Evolutionary conservation across 306 rosid species (phyloP).

Genomic region (Rosa multiflora): DNA sequence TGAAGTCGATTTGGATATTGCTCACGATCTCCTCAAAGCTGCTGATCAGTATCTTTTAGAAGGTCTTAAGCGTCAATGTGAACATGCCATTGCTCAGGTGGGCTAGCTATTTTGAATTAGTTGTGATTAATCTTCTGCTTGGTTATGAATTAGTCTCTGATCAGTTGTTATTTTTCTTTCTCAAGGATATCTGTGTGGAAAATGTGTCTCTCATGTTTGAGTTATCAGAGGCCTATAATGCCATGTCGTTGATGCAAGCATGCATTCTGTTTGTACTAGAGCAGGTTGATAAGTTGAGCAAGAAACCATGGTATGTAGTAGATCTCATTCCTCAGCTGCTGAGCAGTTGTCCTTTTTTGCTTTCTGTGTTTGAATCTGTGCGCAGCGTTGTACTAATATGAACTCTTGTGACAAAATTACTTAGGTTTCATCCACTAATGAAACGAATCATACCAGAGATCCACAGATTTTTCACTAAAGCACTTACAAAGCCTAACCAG

Average conservation of each 20-base stretch:
- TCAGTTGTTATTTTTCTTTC: constrained; percentile 9
- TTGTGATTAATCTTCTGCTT: background rate
- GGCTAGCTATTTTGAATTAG: background rate
- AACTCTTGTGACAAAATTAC: constrained; percentile 8
- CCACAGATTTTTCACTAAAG: constrained; percentile 25
- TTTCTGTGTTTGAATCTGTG: too few relatives aligned
- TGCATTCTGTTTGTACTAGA: constrained; percentile 59
- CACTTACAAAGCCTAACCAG: constrained; percentile 33
- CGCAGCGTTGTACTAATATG: background rate
- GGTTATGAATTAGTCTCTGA: constrained; percentile 4
- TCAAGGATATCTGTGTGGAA: constrained; percentile 51
- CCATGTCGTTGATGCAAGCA: constrained; percentile 50
- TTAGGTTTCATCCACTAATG: constrained; percentile 47
- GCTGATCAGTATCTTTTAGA: constrained; percentile 84
- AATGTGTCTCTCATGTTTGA: constrained; percentile 50
- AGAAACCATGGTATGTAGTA: constrained; percentile 53
- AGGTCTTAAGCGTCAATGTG: constrained; percentile 67
- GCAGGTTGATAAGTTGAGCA: constrained; percentile 42
- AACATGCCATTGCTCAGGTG: constrained; percentile 61
- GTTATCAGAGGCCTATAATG: constrained; percentile 61
- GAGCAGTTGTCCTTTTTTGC: background rate
- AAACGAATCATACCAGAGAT: constrained; percentile 40
- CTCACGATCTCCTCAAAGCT: constrained; percentile 62
- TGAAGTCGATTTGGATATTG: constrained; percentile 46
- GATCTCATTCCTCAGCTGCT: background rate